Evolutionary conservation across 108 stramenopile genomes (phyloP).

Genomic region (Stephanodiscus minutulus): DNA sequence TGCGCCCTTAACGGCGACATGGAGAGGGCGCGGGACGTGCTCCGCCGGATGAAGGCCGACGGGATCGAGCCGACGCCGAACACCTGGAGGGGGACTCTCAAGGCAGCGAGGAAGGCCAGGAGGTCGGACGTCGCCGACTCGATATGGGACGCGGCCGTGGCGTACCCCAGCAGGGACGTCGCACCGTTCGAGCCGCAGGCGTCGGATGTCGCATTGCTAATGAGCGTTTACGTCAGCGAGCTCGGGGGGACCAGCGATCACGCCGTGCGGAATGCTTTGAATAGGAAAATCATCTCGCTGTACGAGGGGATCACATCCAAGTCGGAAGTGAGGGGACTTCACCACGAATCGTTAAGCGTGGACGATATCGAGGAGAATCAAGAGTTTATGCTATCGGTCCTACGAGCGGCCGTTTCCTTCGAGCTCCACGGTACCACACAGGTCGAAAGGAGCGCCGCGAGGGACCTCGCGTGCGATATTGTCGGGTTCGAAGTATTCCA

Average conservation of each 20-base stretch:
- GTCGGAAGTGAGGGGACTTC: conserved; percentile 44
- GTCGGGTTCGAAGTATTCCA: conserved; percentile 28
- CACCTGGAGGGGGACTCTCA: conserved; percentile 69
- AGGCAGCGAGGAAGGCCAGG: conserved; percentile 60
- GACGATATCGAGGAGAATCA: conserved; percentile 46
- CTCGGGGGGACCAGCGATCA: conserved; percentile 34
- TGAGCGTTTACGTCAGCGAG: conserved; percentile 26
- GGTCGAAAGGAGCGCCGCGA: conserved; percentile 16
- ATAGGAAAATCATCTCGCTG: conserved; percentile 41
- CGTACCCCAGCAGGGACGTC: conserved; percentile 15
- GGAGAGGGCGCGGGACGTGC: conserved; percentile 55
- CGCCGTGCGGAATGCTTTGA: conserved; percentile 16
- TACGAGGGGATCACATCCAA: conserved; percentile 46
- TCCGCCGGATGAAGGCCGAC: conserved; percentile 56
- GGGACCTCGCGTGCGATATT: conserved; percentile 31
- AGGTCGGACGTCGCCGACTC: conserved; percentile 58
- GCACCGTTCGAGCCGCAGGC: conserved; percentile 16
- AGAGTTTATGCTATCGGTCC: conserved; percentile 40
- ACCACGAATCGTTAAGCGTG: conserved; percentile 31
- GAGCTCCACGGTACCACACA: conserved; percentile 13
- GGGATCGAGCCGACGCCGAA: conserved; percentile 65
- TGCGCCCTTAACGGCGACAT: conserved; percentile 80
- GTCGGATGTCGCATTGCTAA: conserved; percentile 37
- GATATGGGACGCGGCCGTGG: conserved; percentile 61
- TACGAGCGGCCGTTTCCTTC: conserved; percentile 54